A percentile compares a stretch with the other conserved stretches of the same genome.
These are phyloP conservation scores for Byssothecium circinans DNA, from an alignment of 2,329 filamentous ascomycete genomes.

Conservation along the genomic window DNA sequence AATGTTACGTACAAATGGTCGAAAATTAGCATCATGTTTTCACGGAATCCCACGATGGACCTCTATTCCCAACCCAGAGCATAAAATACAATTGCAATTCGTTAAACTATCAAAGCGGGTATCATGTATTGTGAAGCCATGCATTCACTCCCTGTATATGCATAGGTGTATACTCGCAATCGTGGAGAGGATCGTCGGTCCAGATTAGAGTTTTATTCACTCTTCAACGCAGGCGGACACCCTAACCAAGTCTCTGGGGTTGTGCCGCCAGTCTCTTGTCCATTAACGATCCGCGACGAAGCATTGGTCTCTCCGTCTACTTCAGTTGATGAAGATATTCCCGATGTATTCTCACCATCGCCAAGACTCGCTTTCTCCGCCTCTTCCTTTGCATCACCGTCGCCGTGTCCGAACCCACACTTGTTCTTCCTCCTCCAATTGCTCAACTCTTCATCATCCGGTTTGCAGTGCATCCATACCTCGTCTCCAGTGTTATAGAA, in stretches of 20 bases:
- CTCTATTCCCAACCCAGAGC: too few species aligned
- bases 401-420: background rate
- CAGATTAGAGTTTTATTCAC: background rate
- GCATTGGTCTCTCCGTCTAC: background rate
- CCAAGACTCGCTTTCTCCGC: background rate
- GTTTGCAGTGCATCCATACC: slow-evolving; percentile 56
- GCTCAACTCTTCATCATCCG: slow-evolving; percentile 28
- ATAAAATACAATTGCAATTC: too few species aligned
- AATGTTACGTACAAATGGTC: too few species aligned
- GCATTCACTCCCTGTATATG: too few species aligned
- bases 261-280: slow-evolving; percentile 3
- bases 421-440: slow-evolving; percentile 25
- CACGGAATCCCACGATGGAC: too few species aligned
- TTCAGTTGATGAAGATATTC: background rate
- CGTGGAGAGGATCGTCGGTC: background rate
- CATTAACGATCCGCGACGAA: background rate
- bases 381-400: background rate
- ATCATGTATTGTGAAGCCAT: too few species aligned
- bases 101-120: too few species aligned
- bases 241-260: slow-evolving; percentile 16
- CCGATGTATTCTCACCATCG: slow-evolving; percentile 6
- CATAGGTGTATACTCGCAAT: too few species aligned
- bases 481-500: slow-evolving; percentile 51
- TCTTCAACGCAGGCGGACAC: slow-evolving; percentile 11
- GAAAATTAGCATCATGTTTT: too few species aligned